Evolutionary conservation across 2,329 filamentous ascomycete genomes (phyloP).

Genomic region (Apiospora rasikravindrae): DNA sequence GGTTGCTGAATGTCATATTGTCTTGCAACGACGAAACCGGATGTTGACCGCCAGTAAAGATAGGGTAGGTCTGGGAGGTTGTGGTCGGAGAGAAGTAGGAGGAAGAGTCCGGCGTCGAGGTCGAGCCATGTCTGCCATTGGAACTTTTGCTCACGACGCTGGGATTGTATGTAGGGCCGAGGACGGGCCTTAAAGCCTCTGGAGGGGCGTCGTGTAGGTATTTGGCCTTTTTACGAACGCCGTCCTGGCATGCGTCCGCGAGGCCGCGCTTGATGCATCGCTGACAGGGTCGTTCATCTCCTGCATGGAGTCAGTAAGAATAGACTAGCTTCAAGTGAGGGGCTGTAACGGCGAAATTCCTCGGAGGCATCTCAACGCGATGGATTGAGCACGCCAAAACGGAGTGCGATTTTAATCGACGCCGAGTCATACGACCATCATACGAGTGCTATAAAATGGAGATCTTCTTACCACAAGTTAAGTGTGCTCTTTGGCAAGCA

Average conservation of each 20-base stretch:
- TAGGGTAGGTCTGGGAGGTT: constrained; percentile 52
- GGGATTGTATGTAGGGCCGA: constrained; percentile 73
- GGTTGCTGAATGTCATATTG: constrained; percentile 61
- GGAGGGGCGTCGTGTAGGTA: constrained; percentile 96
- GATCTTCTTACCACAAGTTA: constrained; percentile 88
- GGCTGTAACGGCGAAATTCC: constrained; percentile 7
- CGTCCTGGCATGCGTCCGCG: constrained; percentile 91
- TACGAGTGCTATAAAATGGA: constrained; percentile 21
- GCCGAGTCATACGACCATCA: constrained; percentile 20
- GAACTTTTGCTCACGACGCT: constrained; percentile 52
- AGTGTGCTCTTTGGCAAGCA: constrained; percentile 94
- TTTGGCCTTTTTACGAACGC: constrained; percentile 97
- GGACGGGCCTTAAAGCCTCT: constrained; percentile 85
- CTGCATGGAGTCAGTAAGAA: constrained; percentile 51
- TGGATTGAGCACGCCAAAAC: constrained; percentile 6
- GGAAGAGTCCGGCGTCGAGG: constrained; percentile 51
- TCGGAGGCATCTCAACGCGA: constrained; percentile 8
- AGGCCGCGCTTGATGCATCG: constrained; percentile 93
- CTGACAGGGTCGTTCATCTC: constrained; percentile 92
- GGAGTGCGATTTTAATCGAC: constrained; percentile 2
- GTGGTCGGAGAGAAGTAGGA: constrained; percentile 55
- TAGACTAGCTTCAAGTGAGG: not conserved
- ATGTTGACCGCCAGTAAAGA: constrained; percentile 54
- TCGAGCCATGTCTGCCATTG: constrained; percentile 54
- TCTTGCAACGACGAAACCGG: constrained; percentile 54